Evolutionary conservation across 106 monocot species (phyloP).

Genomic region (Alisma plantagoaquatica): DNA sequence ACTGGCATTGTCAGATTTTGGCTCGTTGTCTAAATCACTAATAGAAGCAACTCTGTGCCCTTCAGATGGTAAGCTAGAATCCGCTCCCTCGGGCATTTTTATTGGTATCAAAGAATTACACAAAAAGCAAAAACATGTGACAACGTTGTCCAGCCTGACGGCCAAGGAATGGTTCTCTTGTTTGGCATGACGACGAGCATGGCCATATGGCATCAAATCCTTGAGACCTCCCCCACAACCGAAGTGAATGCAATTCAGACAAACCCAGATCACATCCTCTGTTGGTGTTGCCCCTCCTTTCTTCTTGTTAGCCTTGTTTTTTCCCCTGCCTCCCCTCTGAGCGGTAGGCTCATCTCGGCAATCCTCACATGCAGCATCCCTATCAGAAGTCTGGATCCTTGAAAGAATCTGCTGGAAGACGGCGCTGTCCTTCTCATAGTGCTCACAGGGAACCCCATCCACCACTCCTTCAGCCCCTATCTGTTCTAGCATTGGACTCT

Average conservation of each 20-base stretch:
- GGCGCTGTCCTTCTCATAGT: slow-evolving; percentile 24
- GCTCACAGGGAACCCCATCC: slow-evolving; percentile 29
- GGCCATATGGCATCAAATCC: slow-evolving; percentile 52
- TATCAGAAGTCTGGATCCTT: slow-evolving; percentile 23
- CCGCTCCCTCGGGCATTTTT: slow-evolving; percentile 30
- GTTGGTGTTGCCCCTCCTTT: slow-evolving; percentile 28
- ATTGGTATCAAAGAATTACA: slow-evolving; percentile 46
- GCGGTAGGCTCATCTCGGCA: slow-evolving; percentile 48
- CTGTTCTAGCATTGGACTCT: slow-evolving; percentile 8
- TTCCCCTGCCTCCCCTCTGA: slow-evolving; percentile 33
- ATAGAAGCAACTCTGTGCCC: background rate
- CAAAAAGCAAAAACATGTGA: slow-evolving; percentile 53
- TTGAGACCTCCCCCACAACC: slow-evolving; percentile 49
- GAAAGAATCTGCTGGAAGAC: slow-evolving; percentile 37
- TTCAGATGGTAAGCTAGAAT: background rate
- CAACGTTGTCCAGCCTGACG: slow-evolving; percentile 28
- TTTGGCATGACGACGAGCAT: slow-evolving; percentile 72
- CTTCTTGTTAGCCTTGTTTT: slow-evolving; percentile 44
- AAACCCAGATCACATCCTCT: slow-evolving; percentile 55
- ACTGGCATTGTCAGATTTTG: too few species aligned
- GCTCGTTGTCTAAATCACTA: background rate
- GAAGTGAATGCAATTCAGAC: slow-evolving; percentile 53
- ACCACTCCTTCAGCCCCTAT: slow-evolving; percentile 9
- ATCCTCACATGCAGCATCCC: slow-evolving; percentile 43
- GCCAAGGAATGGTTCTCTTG: slow-evolving; percentile 53